A percentile compares a stretch with the other conserved stretches of the same genome.
Evolutionary conservation across 2,329 filamentous ascomycete genomes (phyloP).

Genomic region (Drechmeria coniospora): DNA sequence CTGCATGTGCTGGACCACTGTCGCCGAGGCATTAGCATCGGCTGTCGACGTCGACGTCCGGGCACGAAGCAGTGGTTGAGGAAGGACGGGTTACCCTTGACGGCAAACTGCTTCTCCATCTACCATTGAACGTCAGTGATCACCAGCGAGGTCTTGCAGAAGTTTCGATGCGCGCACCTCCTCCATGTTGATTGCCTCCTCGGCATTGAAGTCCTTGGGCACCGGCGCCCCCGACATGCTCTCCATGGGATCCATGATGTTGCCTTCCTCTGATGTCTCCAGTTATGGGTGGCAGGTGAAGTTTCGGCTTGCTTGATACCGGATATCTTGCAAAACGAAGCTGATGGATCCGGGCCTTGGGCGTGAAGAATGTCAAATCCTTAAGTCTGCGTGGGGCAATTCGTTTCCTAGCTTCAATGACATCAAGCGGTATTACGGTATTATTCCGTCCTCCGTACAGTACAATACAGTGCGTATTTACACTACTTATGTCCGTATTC

Average conservation of each 20-base stretch:
- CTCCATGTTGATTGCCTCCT: slow-evolving; percentile 39
- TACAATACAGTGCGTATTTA: no score
- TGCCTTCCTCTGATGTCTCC: not conserved
- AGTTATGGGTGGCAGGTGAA: not conserved
- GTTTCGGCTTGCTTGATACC: not conserved
- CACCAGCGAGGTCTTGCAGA: not conserved
- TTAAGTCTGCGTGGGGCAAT: no score
- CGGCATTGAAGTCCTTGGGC: slow-evolving; percentile 43
- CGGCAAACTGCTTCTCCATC: slow-evolving; percentile 99
- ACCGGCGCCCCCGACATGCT: slow-evolving; percentile 20
- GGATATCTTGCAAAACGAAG: no score
- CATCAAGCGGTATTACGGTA: no score
- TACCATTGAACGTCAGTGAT: slow-evolving; percentile 17
- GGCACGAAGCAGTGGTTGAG: not conserved
- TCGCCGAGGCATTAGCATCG: not conserved
- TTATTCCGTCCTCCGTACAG: no score
- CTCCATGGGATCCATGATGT: slow-evolving; percentile 23
- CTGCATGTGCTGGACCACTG: slow-evolving; percentile 83
- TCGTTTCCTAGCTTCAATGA: no score
- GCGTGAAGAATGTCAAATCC: no score
- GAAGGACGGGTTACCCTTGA: slow-evolving; percentile 50
- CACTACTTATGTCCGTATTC: no score
- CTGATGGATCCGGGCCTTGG: no score
- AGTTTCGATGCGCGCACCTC: slow-evolving; percentile 27
- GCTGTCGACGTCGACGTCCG: slow-evolving; percentile 1